Evolutionary conservation across 2,329 filamentous ascomycete genomes (phyloP), one percentile per base, ranked within the genome.

Genomic region (Sporothrix curviconia): DNA sequence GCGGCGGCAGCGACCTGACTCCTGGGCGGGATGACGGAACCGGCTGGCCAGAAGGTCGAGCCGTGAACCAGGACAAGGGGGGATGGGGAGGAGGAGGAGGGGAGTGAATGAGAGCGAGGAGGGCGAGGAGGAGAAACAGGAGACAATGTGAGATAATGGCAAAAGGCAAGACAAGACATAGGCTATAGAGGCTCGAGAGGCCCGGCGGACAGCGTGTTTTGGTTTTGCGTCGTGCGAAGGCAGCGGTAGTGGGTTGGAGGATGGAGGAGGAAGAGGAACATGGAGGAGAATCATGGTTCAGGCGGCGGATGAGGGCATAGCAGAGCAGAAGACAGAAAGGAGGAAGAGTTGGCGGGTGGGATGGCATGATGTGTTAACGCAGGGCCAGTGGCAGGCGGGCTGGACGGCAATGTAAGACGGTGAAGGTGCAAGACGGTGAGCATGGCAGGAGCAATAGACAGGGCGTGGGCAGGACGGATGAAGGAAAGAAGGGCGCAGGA

Each of bases 121-220:
- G 24, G 24, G 30, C 22, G 34, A 22, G 30, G n/a, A 30, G 11
- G 47, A 30, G 37, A 55, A 49, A 56, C n/a, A n/a, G n/a, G n/a
- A n/a, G n/a, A n/a, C n/a, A n/a, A n/a, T n/a, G n/a, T n/a, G n/a
- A n/a, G n/a, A n/a, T n/a, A n/a, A n/a, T n/a, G 46, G 46, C 37
- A 57, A 57, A 58, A 58, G n/a, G 36, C 25, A 50, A 55, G 42
- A 49, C 51, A 51, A 58, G 50, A 58, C 56, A 58, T 25, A 55
- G 49, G 56, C 19, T 50, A 37, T n/a, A 17, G 44, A 47, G 50
- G 47, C 28, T 37, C 28, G 22, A 17, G 43, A 58, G 50, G 53
- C 40, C 50, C 43, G 43, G 28, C 14, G 22, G 37, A 49, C 25
- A 22, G 28, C 12, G 25, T 28, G 42, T 54, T 58, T 49, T 22